phyloP scores from a whole-genome alignment of 2,329 filamentous ascomycete species.

The Monilinia fructigena region DNA sequence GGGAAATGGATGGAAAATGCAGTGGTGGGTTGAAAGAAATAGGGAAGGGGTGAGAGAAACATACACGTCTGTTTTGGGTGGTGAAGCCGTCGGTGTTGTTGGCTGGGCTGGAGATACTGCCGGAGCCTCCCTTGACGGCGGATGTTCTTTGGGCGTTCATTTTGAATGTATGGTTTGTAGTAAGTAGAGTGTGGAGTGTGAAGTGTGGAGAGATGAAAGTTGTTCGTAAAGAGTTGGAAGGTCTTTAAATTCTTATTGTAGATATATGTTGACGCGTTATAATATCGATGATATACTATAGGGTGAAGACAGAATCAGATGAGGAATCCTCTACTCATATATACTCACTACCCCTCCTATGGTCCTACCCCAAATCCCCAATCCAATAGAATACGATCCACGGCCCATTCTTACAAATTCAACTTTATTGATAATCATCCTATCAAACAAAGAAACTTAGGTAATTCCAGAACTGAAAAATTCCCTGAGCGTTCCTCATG shows the following conservation, averaged over 20 bases:
- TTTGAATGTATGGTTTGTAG: neutral
- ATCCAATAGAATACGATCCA: slow-evolving; percentile 8
- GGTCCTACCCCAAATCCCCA: neutral
- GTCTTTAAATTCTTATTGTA: neutral
- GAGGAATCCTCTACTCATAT: slow-evolving; percentile 12
- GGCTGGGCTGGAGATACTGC: slow-evolving; percentile 29
- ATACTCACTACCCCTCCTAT: neutral
- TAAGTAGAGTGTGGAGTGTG: neutral
- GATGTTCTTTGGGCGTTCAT: slow-evolving; percentile 23
- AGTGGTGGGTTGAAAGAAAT: neutral
- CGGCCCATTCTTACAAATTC: neutral
- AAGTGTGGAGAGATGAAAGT: neutral
- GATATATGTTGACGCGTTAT: neutral
- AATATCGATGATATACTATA: neutral
- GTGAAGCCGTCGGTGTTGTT: slow-evolving; percentile 31
- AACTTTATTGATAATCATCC: neutral
- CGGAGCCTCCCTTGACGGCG: slow-evolving; percentile 32
- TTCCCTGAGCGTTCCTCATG: neutral
- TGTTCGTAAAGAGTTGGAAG: neutral
- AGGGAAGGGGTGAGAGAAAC: slow-evolving; percentile 8
- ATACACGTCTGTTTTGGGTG: slow-evolving; percentile 29
- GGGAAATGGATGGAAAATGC: neutral
- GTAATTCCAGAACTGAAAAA: neutral
- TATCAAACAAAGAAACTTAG: neutral
- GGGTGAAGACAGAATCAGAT: accelerated